Base-by-base conservation (phyloP, 768 basidiomycete species). In the Jaapia argillacea region DNA sequence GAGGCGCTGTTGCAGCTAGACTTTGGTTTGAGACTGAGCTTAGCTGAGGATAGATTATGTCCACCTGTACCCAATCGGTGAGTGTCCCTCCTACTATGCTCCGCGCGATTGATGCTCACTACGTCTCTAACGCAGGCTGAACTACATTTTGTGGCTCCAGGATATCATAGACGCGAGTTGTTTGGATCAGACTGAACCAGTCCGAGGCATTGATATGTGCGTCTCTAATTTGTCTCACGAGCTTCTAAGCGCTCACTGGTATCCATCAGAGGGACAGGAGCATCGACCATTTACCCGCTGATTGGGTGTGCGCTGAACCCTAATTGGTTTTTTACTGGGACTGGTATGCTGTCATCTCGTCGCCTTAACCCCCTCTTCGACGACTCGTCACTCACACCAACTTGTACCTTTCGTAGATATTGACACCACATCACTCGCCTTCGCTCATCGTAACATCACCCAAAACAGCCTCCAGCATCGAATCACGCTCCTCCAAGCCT, bases 241-340 rank as follows among this genome's bases (percentile, higher is more conserved):
- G 42, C 4, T 14, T 12, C 5, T 41, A n/a, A n/a, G n/a, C n/a
- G n/a, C n/a, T n/a, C n/a, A n/a, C n/a, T n/a, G n/a, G n/a, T n/a
- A n/a, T 12, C 25, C 26, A 37, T 24, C 49, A 89, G 90, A 28
- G 94, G 94, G 18, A 94, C 92, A 5, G 94, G 94, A 0, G 81
- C 91, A 5, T 87, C 87, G 0, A 85, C 79, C 1, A 89, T 98
- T 44, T 98, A 96, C 51, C 83, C 93, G 0, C 66, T 97, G 1
- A 67, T 98, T 0, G 75, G 69, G 0, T 82, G 81, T 50, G 65
- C 66, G 2, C 51, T 76, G 26, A 62, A 76, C 36, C 56, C 66
- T 4, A 56, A 48, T 3, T 87, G 84, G 79, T 53, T 52, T 1
- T 76, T 93, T 44, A 48, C 75, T 18, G 88, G 74, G 0, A 88